Base-by-base conservation (phyloP, 257 asterid genomes). In the Nicotiana benthamiana region DNA sequence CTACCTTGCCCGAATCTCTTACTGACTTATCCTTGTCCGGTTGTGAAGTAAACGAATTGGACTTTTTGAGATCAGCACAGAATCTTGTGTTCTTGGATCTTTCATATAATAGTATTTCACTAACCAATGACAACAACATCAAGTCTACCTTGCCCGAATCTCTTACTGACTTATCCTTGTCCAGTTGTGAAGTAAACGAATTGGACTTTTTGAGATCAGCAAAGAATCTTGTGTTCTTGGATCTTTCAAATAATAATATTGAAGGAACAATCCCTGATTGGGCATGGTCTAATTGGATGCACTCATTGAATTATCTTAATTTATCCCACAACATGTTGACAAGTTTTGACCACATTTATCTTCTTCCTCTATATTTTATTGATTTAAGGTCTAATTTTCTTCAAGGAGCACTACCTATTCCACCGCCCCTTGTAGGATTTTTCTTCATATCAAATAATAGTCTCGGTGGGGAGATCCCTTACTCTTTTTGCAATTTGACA, bases 321-420 rank as follows among this genome's bases (percentile, higher is more conserved):
- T 34, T 81, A 24, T 81, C 81, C 30, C 77, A 75, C 63, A 82
- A 82, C 56, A 34, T 46, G 30, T 63, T 82, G 46, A 82, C 57
- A 9, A 11, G n/a, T n/a, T n/a, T n/a, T n/a, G n/a, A n/a, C n/a
- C n/a, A n/a, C n/a, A n/a, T n/a, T n/a, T n/a, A n/a, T n/a, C n/a
- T n/a, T n/a, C n/a, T n/a, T n/a, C n/a, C n/a, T n/a, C n/a, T n/a
- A n/a, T n/a, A n/a, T n/a, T n/a, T n/a, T n/a, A n/a, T n/a, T 30
- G 83, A 80, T 70, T 57, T 80, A 3, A 30, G 80, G 1, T 18
- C 52, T 22, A 68, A 59, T 28, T 80, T 70, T 27, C 52, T 70
- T 11, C 79, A 80, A 22, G 80, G 81, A 22, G 27, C 84, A 6
- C 3, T 80, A 51, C 48, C 51, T 7, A 70, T 80, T 54, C 80